A percentile compares a stretch with the other conserved stretches of the same genome.
phyloP scores from a whole-genome alignment of 371 early-diverging fungal genomes.

The Circinella umbellata region DNA sequence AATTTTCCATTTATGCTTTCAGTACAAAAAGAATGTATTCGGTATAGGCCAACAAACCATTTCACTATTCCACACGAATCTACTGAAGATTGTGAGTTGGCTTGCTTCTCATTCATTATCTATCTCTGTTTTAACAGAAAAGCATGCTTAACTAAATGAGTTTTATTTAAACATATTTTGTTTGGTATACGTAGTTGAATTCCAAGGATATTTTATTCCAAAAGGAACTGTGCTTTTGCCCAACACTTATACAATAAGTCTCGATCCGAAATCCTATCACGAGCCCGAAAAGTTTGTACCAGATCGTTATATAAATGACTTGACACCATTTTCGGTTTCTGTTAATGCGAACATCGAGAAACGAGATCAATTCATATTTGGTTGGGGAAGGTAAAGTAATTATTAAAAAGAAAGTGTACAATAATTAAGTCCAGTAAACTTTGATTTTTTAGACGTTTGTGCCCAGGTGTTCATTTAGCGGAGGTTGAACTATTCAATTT shows the following conservation, averaged over 20 bases:
- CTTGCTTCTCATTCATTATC: too few relatives aligned
- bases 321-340: background rate
- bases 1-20: too few relatives aligned
- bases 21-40: too few relatives aligned
- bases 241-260: background rate
- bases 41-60: too few relatives aligned
- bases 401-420: background rate
- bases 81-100: too few relatives aligned
- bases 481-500: conserved; percentile 5
- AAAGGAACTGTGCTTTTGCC: background rate
- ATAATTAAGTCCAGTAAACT: too few relatives aligned
- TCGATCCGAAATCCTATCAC: background rate
- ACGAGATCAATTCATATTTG: background rate
- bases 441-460: background rate
- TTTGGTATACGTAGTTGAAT: background rate
- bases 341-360: background rate
- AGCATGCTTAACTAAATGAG: too few relatives aligned
- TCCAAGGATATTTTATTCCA: background rate
- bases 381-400: background rate
- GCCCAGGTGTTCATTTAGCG: conserved; percentile 8
- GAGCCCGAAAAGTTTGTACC: background rate
- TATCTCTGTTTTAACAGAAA: too few relatives aligned
- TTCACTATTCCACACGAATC: too few relatives aligned
- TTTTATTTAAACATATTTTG: too few relatives aligned
- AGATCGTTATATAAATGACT: background rate